Evolutionary conservation across 352 stramenopile genomes (phyloP).

Genomic region (Globisporangium yorkense): DNA sequence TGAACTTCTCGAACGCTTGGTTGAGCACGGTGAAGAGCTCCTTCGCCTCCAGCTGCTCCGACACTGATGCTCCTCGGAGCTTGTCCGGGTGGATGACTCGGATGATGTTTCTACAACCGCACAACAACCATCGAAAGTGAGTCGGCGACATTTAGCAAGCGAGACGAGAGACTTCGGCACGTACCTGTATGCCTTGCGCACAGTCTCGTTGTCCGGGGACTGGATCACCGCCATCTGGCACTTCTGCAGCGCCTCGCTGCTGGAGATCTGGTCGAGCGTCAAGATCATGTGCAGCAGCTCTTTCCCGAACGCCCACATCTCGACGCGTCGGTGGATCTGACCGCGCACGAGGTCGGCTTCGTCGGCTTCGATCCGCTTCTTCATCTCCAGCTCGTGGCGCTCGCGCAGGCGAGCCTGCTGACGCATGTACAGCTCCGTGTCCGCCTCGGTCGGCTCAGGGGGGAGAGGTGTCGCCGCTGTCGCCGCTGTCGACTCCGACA

Average conservation of each 20-base stretch:
- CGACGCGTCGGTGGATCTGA: constrained; percentile 66
- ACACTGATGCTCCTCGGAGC: constrained; percentile 60
- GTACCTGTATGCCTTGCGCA: constrained; percentile 79
- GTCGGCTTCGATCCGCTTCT: constrained; percentile 73
- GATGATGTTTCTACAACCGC: constrained; percentile 69
- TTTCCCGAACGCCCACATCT: constrained; percentile 84
- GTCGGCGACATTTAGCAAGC: neutral
- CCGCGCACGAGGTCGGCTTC: constrained; percentile 73
- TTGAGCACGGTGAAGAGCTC: constrained; percentile 87
- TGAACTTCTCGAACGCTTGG: constrained; percentile 85
- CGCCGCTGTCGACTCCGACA: constrained; percentile 12
- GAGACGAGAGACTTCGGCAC: neutral
- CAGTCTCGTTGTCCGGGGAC: constrained; percentile 71
- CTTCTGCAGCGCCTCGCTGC: constrained; percentile 63
- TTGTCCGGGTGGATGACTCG: constrained; percentile 85
- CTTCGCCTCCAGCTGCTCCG: constrained; percentile 80
- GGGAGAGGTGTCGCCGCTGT: constrained; percentile 39
- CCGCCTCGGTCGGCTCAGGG: constrained; percentile 58
- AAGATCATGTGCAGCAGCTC: constrained; percentile 79
- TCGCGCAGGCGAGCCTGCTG: constrained; percentile 81
- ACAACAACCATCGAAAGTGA: neutral
- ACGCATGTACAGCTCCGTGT: constrained; percentile 73
- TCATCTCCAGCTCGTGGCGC: constrained; percentile 73
- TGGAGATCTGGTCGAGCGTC: constrained; percentile 79
- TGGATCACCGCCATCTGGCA: constrained; percentile 76